Base-by-base conservation (phyloP, 192 early-diverging fungal genomes). In the Hyaloraphidium curvatum region DNA sequence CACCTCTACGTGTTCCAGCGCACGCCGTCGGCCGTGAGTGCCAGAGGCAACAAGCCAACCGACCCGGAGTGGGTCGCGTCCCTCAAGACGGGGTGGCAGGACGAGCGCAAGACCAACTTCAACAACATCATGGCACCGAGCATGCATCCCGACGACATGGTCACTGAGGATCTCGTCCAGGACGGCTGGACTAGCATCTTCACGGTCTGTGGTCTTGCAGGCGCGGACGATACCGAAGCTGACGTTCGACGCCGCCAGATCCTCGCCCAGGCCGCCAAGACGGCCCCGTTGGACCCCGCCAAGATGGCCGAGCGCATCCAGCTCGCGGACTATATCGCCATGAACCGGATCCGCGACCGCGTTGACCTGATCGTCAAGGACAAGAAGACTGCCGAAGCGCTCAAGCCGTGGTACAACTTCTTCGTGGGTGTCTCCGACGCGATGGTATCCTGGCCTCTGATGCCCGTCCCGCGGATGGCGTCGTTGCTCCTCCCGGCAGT, bases 1-100 rank as follows among this genome's bases (percentile, higher is more conserved):
- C 43, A 48, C 23, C 43, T 48, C 43, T 48, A 48, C 43, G 43
- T 48, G 14, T 48, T 48, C 43, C 43, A 48, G 23, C 43, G 43
- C 17, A 48, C 43, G 23, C 43, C 43, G 43, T 48, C 43, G 14
- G 14, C 43, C 7, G 25, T 48, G 7, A 14, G 43, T 48, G 23
- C 43, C 17, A 48, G 43, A 5, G 43, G 43, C 43, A 48, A 48
- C 19, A 14, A 25, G 4, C 43, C 43, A 7, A 48, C 43, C 25
- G 43, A 48, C 25, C 11, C 11, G 23, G 43, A 48, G 19, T 48
- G 43, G 43, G 14, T 21, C 19, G 14, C 17, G 43, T 22, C 7
- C 43, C 43, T 22, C 17, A 48, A 48, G 25, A 14, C 43, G 14
- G 43, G 43, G 14, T 48, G 43, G 43, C 43, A 48, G 23, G 25